phyloP scores from a whole-genome alignment of 1,284 basidiomycete genomes.

The Cutaneotrichosporon sp. region DNA sequence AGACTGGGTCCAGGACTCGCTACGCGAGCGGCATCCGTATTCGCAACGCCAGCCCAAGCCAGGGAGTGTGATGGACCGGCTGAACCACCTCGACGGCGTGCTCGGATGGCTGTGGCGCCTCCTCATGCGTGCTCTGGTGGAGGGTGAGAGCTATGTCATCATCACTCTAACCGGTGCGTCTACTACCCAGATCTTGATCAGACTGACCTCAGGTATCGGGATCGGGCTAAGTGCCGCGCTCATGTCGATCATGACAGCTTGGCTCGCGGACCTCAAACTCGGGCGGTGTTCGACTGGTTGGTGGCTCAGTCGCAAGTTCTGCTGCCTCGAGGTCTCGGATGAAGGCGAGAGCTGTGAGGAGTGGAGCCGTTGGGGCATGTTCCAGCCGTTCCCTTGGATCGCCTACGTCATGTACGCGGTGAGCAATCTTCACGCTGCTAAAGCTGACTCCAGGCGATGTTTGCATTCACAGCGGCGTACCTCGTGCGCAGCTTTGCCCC shows the following conservation, averaged over 20 bases:
- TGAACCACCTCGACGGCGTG: constrained; percentile 44
- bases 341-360: constrained; percentile 80
- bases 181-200: neutral
- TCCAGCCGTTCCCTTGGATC: constrained; percentile 72
- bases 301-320: constrained; percentile 98
- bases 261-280: constrained; percentile 96
- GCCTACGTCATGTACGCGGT: constrained; percentile 88
- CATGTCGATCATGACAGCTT: constrained; percentile 94
- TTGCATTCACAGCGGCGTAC: constrained; percentile 81
- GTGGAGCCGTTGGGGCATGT: constrained; percentile 88
- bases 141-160: constrained; percentile 69
- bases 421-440: constrained; percentile 46
- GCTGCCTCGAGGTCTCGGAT: constrained; percentile 76
- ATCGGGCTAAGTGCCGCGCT: constrained; percentile 93
- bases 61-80: constrained; percentile 33
- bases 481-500: constrained; percentile 85
- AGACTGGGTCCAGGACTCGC: constrained; percentile 95
- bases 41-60: constrained; percentile 17
- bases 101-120: constrained; percentile 65
- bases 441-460: constrained; percentile 60
- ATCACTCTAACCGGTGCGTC: constrained; percentile 78
- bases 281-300: constrained; percentile 95
- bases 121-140: constrained; percentile 57
- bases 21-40: constrained; percentile 69
- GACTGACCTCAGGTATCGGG: constrained; percentile 64